Conservation (phyloP, 208 protist genomes). For the Trichomonas vaginalis region DNA sequence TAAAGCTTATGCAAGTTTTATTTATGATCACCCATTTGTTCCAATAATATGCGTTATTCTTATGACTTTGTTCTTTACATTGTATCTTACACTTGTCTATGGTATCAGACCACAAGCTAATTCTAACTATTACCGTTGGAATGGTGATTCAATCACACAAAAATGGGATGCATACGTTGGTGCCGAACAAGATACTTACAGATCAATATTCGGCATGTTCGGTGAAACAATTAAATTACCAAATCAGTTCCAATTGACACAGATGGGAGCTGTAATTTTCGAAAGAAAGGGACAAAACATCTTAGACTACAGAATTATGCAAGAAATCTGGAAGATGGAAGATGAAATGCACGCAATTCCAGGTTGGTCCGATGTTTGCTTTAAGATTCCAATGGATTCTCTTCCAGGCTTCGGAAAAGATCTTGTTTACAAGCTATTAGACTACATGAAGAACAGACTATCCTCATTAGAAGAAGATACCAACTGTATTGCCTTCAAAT, state of each 20-base stretch:
- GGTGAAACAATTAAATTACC: neutral
- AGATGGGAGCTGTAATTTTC: neutral
- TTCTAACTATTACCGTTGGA: neutral
- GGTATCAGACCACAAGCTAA: neutral
- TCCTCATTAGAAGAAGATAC: neutral
- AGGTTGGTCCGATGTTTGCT: neutral
- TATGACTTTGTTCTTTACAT: neutral
- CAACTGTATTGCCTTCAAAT: neutral
- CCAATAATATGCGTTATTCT: neutral
- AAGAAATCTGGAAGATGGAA: neutral
- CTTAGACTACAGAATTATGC: neutral
- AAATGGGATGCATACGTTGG: neutral
- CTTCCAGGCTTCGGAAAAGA: neutral
- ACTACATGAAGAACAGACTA: neutral
- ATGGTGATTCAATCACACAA: neutral
- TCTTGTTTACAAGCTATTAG: neutral
- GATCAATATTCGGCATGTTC: neutral
- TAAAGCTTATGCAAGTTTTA: neutral
- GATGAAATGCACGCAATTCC: neutral
- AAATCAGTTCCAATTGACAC: neutral
- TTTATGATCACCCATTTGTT: neutral
- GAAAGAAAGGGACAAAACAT: neutral
- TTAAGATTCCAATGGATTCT: neutral
- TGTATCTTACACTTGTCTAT: neutral
- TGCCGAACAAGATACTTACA: neutral